Percentiles rank a stretch among this genome's conserved stretches.
Conservation (phyloP, 1,284 basidiomycete species). For the Melampsora abietis-canadensis region DNA sequence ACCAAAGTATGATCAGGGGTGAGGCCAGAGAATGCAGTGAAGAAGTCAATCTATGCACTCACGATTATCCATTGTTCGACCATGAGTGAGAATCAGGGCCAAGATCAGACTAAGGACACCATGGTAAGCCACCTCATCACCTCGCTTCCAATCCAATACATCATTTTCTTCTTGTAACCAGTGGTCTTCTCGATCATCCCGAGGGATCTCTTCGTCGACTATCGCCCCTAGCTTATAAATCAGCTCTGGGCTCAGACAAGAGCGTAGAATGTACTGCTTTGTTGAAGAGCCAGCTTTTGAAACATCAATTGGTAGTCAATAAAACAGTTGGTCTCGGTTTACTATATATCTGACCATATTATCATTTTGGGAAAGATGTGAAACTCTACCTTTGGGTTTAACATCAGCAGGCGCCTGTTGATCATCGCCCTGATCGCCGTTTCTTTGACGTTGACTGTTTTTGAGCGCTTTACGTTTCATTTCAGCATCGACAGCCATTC, state of each 20-base stretch:
- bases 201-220: slow-evolving; percentile 35
- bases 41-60: not conserved
- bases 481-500: slow-evolving; percentile 12
- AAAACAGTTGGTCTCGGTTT: not conserved
- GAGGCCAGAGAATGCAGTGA: not conserved
- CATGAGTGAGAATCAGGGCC: slow-evolving; percentile 41
- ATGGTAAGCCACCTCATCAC: slow-evolving; percentile 30
- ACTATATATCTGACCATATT: not conserved
- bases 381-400: slow-evolving; percentile 16
- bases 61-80: slow-evolving; percentile 35
- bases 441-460: slow-evolving; percentile 13
- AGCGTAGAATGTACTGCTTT: slow-evolving; percentile 39
- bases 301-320: not conserved
- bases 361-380: not conserved
- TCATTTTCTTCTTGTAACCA: slow-evolving; percentile 8
- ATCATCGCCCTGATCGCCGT: slow-evolving; percentile 2
- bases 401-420: not conserved
- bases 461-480: slow-evolving; percentile 10
- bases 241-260: slow-evolving; percentile 14
- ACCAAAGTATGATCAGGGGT: not conserved
- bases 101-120: slow-evolving; percentile 37
- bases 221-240: slow-evolving; percentile 21
- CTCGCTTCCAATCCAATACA: slow-evolving; percentile 39
- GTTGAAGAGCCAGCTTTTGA: slow-evolving; percentile 10
- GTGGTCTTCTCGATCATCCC: slow-evolving; percentile 24